Evolutionary conservation across 164 flowering plant genomes (phyloP), one percentile per base, ranked within the genome.

Genomic region (Paratinospora sagittata): DNA sequence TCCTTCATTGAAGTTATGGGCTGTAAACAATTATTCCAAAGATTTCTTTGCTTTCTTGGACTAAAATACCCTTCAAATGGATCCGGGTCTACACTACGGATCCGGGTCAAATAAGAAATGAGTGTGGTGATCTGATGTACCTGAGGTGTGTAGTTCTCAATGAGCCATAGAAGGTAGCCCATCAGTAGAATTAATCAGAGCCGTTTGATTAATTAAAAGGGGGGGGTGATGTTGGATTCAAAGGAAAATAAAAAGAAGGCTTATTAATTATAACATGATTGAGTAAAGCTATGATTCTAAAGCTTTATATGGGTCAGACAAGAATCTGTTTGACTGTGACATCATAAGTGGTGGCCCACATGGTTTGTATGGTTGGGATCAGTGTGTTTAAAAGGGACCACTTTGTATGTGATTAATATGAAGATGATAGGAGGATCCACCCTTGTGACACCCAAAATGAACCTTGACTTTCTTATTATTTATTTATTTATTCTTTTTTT

Each of bases 381-480:
- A 67, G 27, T 13, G 58, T 55, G 61, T 55, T 8, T 55, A 12
- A 13, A 43, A 36, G 41, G 68, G 70, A 3, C 60, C 66, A 70
- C 19, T 1, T 43, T 9, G 21, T 36, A 34, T 21, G n/a, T 23
- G 63, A 52, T 52, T 52, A 27, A 21, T 57, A 68, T 19, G 11
- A 41, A 49, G 52, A 55, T 17, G 14, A n/a, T 17, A 30, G 34
- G 4, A 52, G n/a, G 52, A 39, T 21, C 52, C 52, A 66, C 49
- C 30, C 30, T 23, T 23, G 21, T 11, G 26, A 49, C 43, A 52
- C 23, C 26, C 41, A 7, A 55, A 55, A 33, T 24, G 43, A 30
- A 69, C 47, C 63, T 70, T 69, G 30, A 21, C 64, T 61, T 68
- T 68, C 34, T 24, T 24, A 6, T 61, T 61, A 19, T 61, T 61